Base-by-base conservation (phyloP, 73 alveolate species). In the Breviolum minutum region DNA sequence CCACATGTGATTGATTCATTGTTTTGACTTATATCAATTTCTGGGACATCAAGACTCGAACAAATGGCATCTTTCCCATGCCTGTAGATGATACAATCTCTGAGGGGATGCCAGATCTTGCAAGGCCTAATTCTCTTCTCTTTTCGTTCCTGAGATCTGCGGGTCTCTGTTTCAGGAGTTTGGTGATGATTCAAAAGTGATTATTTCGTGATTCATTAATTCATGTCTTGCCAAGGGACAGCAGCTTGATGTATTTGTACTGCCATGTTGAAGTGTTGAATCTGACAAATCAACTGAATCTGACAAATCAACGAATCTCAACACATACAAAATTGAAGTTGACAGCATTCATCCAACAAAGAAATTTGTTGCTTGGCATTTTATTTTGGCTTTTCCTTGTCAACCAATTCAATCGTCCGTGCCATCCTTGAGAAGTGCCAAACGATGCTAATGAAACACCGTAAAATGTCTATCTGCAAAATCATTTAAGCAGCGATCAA, bases 251-350 rank as follows among this genome's bases (percentile, higher is more conserved):
- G 91, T 74, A 92, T 80, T 76, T 69, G 24, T 92, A 92, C n/a
- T 92, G 98, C 98, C 98, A 92, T 14, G 98, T 92, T 6, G 98
- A 92, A 29, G 98, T 92, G 91, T 92, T 92, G 84, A n/a, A 92
- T 90, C 98, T 73, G 77, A 8, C 61, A 17, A 68, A 14, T 68
- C 77, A 40, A 40, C 54, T 13, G 54, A 40, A 40, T 40, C 54
- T 40, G 24, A 66, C 61, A 17, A 68, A 14, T 68, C 77, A 40
- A 40, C 54, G 54, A 40, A 40, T 40, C 54, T 40, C 5, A 2
- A 40, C 54, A 40, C 54, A 40, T 40, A 3, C 54, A 40, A 40
- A 40, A 40, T 40, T 40, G 54, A 40, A 3, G 54, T 40, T 40
- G 54, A 40, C 54, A 40, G 54, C 54, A 40, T 40, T 40, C 54